Evolutionary conservation across 2,329 filamentous ascomycete genomes (phyloP).

Genomic region (Penicillium rolfsii): DNA sequence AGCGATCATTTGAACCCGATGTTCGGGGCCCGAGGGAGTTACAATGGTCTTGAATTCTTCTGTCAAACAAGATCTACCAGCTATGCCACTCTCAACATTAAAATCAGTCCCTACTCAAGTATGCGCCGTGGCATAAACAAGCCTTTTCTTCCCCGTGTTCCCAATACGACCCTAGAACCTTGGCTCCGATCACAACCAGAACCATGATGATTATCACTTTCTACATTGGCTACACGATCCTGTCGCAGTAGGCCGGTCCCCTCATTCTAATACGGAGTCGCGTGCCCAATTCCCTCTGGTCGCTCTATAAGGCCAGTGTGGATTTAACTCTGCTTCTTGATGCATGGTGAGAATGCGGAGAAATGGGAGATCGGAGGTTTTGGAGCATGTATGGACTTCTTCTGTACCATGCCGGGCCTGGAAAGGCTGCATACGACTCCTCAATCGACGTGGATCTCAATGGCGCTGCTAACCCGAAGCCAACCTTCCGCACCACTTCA

Average conservation of each 20-base stretch:
- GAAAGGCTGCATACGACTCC: constrained; percentile 53
- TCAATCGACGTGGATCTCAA: constrained; percentile 45
- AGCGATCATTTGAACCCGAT: no score
- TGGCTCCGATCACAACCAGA: background rate
- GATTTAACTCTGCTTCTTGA: background rate
- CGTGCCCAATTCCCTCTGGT: background rate
- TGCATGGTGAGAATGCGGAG: background rate
- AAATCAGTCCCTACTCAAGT: background rate
- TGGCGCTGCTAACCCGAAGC: constrained; percentile 38
- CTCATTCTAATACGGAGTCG: background rate
- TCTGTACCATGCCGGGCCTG: constrained; percentile 54
- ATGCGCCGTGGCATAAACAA: background rate
- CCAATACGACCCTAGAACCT: background rate
- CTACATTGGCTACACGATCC: background rate
- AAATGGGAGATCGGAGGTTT: constrained; percentile 38
- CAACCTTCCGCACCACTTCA: background rate
- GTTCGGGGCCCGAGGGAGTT: no score
- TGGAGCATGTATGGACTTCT: constrained; percentile 60
- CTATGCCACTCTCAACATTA: background rate
- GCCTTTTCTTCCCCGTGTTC: background rate
- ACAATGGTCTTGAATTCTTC: background rate
- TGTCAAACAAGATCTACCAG: background rate
- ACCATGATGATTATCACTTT: background rate
- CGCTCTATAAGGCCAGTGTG: background rate
- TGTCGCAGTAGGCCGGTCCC: background rate